phyloP scores from a whole-genome alignment of 768 basidiomycete genomes.

The Lanmaoa rubissima region DNA sequence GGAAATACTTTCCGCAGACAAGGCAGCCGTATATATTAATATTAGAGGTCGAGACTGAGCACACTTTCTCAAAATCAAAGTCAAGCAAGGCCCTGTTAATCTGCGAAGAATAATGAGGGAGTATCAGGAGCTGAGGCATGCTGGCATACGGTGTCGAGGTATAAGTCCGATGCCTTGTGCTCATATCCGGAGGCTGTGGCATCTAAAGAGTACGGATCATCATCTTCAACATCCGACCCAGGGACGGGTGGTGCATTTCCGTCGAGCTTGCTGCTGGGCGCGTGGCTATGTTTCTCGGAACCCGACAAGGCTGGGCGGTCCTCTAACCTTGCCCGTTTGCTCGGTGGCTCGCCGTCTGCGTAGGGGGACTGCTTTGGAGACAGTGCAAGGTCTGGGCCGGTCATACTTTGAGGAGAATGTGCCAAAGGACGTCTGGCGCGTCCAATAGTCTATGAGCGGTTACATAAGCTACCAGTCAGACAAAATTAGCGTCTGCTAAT shows the following conservation, averaged over 20 bases:
- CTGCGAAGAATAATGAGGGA: constrained; percentile 42
- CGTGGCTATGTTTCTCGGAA: constrained; percentile 30
- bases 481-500: background rate
- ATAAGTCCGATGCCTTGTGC: constrained; percentile 73
- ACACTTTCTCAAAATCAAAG: constrained; percentile 99
- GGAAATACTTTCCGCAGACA: constrained; percentile 98
- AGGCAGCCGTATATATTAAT: constrained; percentile 98
- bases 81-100: constrained; percentile 89
- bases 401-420: constrained; percentile 12
- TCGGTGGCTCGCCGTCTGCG: constrained; percentile 27
- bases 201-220: constrained; percentile 29
- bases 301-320: constrained; percentile 2
- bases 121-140: constrained; percentile 11
- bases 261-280: constrained; percentile 21
- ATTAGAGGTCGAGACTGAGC: constrained; percentile 93
- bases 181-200: constrained; percentile 23
- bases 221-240: constrained; percentile 23
- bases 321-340: constrained; percentile 30
- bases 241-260: constrained; percentile 28
- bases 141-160: constrained; percentile 83
- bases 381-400: constrained; percentile 8
- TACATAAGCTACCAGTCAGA: constrained; percentile 19
- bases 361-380: constrained; percentile 4
- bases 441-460: background rate
- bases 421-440: background rate